Conservation (phyloP, 768 basidiomycete species). For the Imleria badia region DNA sequence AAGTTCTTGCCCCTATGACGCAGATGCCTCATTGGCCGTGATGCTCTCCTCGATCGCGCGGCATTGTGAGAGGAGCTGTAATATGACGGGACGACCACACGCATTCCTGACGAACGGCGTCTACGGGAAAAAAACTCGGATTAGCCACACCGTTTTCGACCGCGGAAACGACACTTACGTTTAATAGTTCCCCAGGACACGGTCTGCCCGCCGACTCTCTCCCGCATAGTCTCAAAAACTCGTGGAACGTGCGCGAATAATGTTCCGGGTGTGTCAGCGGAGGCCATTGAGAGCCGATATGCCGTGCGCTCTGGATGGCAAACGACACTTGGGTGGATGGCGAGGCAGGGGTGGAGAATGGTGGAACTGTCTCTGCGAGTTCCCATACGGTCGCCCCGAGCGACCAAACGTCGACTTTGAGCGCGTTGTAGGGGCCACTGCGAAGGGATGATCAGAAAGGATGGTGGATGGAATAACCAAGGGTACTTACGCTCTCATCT, state of each 20-base stretch:
- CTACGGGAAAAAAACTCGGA: conserved; percentile 32
- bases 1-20: not conserved
- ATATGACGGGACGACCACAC: conserved; percentile 65
- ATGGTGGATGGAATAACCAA: not conserved
- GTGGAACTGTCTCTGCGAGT: conserved; percentile 71
- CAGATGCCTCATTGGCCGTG: conserved; percentile 12
- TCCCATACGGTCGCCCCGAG: conserved; percentile 85
- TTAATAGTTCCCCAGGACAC: conserved; percentile 52
- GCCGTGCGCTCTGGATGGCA: conserved; percentile 40
- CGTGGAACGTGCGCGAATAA: conserved; percentile 69
- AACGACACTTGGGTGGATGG: conserved; percentile 20
- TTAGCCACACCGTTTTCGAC: not conserved
- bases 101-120: conserved; percentile 65
- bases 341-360: conserved; percentile 51
- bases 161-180: conserved; percentile 41
- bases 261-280: conserved; percentile 54
- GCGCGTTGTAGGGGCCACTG: conserved; percentile 68
- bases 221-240: conserved; percentile 68
- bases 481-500: conserved; percentile 62
- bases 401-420: conserved; percentile 80
- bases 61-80: conserved; percentile 66
- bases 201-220: conserved; percentile 57
- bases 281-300: conserved; percentile 64
- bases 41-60: conserved; percentile 58
- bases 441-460: conserved; percentile 8